Evolutionary conservation across 2,329 filamentous ascomycete species (phyloP), one percentile per base, ranked within the genome.

Genomic region (Chaetomium strumarium): DNA sequence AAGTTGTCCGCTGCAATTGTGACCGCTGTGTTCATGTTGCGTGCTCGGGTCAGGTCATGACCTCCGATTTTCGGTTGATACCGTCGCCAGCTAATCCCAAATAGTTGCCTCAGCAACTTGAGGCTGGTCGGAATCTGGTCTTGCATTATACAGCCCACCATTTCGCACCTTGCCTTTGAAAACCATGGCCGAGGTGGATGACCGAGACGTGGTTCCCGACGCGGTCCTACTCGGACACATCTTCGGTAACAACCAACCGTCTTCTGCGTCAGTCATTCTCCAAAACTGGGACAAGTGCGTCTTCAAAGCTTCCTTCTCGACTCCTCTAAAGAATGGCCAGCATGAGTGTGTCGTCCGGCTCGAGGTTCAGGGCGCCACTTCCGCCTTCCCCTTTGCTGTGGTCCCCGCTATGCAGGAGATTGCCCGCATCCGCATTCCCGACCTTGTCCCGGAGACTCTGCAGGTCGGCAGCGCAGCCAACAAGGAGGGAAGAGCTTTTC

Each of bases 221-320:
- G 31, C 11, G 31, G 16, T 13, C 43, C 43, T 46, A 9, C 43
- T 46, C 16, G 13, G 3, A 10, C 43, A 36, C 33, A 36, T 46
- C 16, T 46, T 46, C 13, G 43, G 29, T 16, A n/a, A 36, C 31
- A 36, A 36, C 12, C 43, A 46, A 13, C 43, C 43, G n/a, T 34
- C 43, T 5, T 46, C 43, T 5, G 33, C 24, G 12, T 36, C 30
- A 6, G 19, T 46, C 16, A 36, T 46, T 10, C 43, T 46, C 31
- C 30, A 36, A 13, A 20, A 20, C 31, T 46, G 43, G 43, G 43
- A 46, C 43, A 46, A 46, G 31, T 46, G 43, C 9, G 19, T 46
- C 5, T 46, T 46, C 43, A 36, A 17, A 8, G 43, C 43, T 14
- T 13, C 39, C 10, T n/a, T 42, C 5, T 8, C 39, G 11, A 17